These are phyloP conservation scores for Hapsidospora chrysogenum DNA, from an alignment of 495 filamentous ascomycete genomes.

Conservation along the genomic window DNA sequence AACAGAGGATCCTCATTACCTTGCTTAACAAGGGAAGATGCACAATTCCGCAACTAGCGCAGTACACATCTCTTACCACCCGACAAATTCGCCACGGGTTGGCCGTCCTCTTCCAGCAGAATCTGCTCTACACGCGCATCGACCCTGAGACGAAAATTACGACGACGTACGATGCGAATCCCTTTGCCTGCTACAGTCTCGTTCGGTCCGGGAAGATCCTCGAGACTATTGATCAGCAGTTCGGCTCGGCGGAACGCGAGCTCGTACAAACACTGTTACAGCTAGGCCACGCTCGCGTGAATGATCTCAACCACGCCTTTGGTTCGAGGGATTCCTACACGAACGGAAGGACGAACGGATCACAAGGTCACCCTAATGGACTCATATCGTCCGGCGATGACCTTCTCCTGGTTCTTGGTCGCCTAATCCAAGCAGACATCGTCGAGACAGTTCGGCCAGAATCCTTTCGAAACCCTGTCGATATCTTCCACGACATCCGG, in stretches of 20 bases:
- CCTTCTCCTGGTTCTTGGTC: constrained; percentile 21
- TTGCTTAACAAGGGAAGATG: constrained; percentile 65
- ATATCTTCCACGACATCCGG: constrained; percentile 18
- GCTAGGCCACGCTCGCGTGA: constrained; percentile 59
- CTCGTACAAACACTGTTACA: constrained; percentile 59
- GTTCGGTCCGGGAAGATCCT: constrained; percentile 70
- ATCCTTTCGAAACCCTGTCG: constrained; percentile 21
- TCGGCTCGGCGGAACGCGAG: constrained; percentile 50
- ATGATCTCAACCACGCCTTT: constrained; percentile 40
- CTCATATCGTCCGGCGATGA: constrained; percentile 15
- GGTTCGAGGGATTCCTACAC: constrained; percentile 2
- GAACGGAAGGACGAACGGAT: constrained; percentile 19
- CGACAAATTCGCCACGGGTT: constrained; percentile 63
- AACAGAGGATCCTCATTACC: constrained; percentile 59
- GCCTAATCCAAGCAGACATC: constrained; percentile 26
- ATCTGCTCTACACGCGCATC: constrained; percentile 61
- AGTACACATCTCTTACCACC: constrained; percentile 47
- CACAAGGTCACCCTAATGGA: constrained; percentile 8
- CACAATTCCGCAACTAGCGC: constrained; percentile 44
- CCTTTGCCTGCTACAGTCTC: constrained; percentile 58
- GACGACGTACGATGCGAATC: constrained; percentile 68
- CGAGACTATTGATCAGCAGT: constrained; percentile 49
- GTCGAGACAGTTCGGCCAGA: constrained; percentile 21
- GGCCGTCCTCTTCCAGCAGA: constrained; percentile 71
- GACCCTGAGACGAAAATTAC: constrained; percentile 44